phyloP scores from a whole-genome alignment of 768 basidiomycete genomes.

The Coprinopsis marcescibilis region DNA sequence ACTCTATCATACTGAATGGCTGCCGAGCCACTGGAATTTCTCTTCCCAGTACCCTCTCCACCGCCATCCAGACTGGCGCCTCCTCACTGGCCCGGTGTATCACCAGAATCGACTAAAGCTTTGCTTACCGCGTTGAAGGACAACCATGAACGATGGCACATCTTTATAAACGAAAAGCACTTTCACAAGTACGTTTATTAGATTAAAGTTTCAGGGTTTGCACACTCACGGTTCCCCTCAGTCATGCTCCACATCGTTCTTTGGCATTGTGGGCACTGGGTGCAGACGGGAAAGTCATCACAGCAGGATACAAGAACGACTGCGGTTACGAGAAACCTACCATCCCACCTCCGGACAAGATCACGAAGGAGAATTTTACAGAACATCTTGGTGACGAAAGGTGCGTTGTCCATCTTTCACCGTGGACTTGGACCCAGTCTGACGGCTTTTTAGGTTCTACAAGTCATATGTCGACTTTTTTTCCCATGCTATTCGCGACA shows the following conservation, averaged over 20 bases:
- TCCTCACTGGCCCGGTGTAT: conserved; percentile 27
- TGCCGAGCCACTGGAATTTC: conserved; percentile 12
- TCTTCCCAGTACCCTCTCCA: conserved; percentile 29
- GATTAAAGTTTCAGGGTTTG: conserved; percentile 11
- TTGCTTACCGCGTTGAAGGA: conserved; percentile 38
- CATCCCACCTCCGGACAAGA: conserved; percentile 37
- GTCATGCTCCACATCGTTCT: conserved; percentile 52
- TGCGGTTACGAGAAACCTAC: conserved; percentile 29
- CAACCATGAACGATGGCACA: conserved; percentile 48
- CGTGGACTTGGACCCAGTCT: neutral
- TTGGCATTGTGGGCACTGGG: conserved; percentile 60
- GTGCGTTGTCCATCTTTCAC: conserved; percentile 28
- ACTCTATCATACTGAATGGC: no score
- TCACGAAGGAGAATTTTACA: conserved; percentile 43
- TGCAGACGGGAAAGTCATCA: conserved; percentile 34
- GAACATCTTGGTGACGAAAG: conserved; percentile 52
- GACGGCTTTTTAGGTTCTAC: conserved; percentile 42
- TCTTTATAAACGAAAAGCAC: conserved; percentile 42
- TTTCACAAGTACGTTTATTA: conserved; percentile 29
- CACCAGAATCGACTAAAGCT: conserved; percentile 31
- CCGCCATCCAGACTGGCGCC: conserved; percentile 25
- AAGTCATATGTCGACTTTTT: conserved; percentile 56
- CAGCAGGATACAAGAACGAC: conserved; percentile 33
- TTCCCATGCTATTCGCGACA: conserved; percentile 31
- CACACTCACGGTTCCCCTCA: conserved; percentile 31